phyloP scores from a whole-genome alignment of 2,329 filamentous ascomycete species.

The Pyricularia sp. region DNA sequence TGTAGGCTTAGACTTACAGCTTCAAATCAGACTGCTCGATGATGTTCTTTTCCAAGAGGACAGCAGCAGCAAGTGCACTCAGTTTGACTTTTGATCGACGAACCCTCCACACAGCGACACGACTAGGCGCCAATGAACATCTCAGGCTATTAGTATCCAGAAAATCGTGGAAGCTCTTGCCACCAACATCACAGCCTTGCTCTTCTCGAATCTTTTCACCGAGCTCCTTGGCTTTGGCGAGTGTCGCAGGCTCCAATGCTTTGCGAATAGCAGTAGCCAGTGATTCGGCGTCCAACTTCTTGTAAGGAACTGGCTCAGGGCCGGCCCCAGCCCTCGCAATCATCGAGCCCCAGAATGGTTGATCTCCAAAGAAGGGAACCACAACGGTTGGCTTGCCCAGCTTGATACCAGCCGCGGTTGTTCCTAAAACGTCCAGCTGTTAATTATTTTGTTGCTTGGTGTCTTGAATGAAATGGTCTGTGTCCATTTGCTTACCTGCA shows the following conservation, averaged over 20 bases:
- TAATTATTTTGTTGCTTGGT: background rate
- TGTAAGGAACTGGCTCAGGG: slow-evolving; percentile 55
- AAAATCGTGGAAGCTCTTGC: slow-evolving; percentile 57
- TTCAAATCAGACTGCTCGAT: slow-evolving; percentile 60
- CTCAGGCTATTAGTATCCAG: slow-evolving; percentile 53
- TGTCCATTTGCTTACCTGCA: background rate
- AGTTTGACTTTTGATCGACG: slow-evolving; percentile 53
- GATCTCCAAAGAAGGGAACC: slow-evolving; percentile 69
- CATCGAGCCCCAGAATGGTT: slow-evolving; percentile 67
- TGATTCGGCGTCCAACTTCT: slow-evolving; percentile 47
- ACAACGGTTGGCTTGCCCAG: slow-evolving; percentile 61
- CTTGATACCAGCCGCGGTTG: slow-evolving; percentile 60
- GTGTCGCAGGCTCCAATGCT: slow-evolving; percentile 40
- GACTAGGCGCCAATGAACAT: slow-evolving; percentile 55
- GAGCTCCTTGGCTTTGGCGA: slow-evolving; percentile 37
- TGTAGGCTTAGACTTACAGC: slow-evolving; percentile 36
- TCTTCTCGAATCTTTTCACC: slow-evolving; percentile 55
- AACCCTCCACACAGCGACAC: slow-evolving; percentile 63
- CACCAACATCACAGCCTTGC: slow-evolving; percentile 42
- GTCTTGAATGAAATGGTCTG: background rate
- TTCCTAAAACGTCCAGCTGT: slow-evolving; percentile 34
- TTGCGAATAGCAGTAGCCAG: slow-evolving; percentile 51
- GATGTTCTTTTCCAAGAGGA: slow-evolving; percentile 50
- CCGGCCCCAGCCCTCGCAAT: slow-evolving; percentile 51
- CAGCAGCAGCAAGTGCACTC: slow-evolving; percentile 59